Evolutionary conservation across 306 rosid genomes (phyloP).

Genomic region (Quercus alba): DNA sequence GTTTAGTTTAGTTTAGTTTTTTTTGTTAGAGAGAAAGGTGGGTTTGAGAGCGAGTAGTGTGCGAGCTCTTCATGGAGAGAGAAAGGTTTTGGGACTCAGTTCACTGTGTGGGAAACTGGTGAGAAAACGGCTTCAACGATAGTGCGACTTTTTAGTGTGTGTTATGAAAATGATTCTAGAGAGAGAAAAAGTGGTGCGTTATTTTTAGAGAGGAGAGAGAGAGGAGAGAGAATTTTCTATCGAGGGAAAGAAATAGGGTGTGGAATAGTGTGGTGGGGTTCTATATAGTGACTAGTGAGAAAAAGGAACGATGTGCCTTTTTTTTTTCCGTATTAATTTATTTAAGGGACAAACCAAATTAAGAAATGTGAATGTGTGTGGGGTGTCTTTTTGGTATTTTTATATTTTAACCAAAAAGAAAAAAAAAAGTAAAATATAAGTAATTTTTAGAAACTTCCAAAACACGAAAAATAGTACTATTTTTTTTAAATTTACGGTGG

Average conservation of each 20-base stretch:
- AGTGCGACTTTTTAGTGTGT: constrained; percentile 8
- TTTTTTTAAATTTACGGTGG: accelerated
- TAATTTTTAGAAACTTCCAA: accelerated
- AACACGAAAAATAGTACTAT: accelerated
- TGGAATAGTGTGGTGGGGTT: not conserved
- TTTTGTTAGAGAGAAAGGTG: not conserved
- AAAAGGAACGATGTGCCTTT: no score
- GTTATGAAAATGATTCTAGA: constrained; percentile 27
- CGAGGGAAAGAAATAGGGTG: not conserved
- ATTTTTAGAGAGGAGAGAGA: not conserved
- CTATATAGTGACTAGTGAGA: no score
- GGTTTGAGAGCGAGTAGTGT: not conserved
- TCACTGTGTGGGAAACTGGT: not conserved
- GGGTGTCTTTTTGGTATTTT: no score
- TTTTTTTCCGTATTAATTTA: no score
- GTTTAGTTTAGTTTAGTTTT: not conserved
- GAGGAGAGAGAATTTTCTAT: not conserved
- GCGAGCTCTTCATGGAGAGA: constrained; percentile 13
- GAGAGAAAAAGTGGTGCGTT: constrained; percentile 16
- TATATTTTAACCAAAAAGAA: no score
- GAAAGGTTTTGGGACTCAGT: not conserved
- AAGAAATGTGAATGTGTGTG: no score
- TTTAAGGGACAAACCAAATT: no score
- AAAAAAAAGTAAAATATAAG: no score
- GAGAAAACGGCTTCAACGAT: constrained; percentile 19